Conservation (phyloP, 192 early-diverging fungal species). For the Backusella psychrophila region DNA sequence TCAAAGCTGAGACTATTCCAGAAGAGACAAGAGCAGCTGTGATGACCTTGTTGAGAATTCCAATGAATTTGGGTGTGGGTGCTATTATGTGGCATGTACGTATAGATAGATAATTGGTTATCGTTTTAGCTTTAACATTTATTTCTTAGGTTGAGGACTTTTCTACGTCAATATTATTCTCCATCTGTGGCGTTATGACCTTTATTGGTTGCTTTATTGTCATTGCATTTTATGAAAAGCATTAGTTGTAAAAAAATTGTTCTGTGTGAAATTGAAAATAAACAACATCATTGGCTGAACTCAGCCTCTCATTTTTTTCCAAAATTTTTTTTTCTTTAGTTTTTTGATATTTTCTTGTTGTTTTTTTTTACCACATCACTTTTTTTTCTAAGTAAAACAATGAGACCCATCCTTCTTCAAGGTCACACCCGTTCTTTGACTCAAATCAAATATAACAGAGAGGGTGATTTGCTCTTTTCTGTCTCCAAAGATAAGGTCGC, state of each 20-base stretch:
- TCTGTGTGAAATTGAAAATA: neutral
- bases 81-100: constrained; percentile 46
- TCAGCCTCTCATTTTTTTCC: constrained; percentile 13
- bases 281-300: neutral
- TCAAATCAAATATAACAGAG: constrained; percentile 95
- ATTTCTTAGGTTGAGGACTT: constrained; percentile 29
- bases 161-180: constrained; percentile 43
- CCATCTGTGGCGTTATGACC: constrained; percentile 50
- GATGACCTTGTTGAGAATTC: constrained; percentile 60
- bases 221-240: constrained; percentile 6
- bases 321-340: neutral
- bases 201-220: constrained; percentile 30
- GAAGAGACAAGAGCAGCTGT: constrained; percentile 56
- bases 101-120: neutral
- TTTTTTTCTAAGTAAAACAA: neutral
- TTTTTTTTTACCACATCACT: neutral
- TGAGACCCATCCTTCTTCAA: constrained; percentile 93
- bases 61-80: constrained; percentile 58
- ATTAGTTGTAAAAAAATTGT: neutral
- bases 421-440: constrained; percentile 96
- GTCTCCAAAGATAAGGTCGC: constrained; percentile 92
- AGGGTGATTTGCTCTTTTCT: constrained; percentile 96
- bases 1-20: constrained; percentile 52
- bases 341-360: neutral
- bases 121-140: neutral